These are phyloP conservation scores for Metschnikowia dekortorum DNA, from an alignment of 805 yeast species.

Conservation along the genomic window DNA sequence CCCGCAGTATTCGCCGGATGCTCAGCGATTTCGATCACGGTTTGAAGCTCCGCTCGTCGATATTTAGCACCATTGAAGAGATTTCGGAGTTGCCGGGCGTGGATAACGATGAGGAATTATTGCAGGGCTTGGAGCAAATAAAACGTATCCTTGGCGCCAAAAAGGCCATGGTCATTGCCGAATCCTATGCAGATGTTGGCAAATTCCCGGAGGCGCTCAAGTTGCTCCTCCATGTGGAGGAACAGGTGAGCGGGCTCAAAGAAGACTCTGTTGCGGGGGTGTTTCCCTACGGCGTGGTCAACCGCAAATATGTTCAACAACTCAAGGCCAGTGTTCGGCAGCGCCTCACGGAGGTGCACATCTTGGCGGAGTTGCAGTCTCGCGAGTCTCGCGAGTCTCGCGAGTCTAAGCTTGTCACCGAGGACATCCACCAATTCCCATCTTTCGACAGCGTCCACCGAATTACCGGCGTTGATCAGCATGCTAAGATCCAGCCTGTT, in stretches of 20 bases:
- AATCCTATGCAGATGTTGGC: constrained; percentile 38
- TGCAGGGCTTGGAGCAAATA: constrained; percentile 49
- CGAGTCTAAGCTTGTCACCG: constrained; percentile 32
- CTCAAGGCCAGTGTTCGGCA: constrained; percentile 19
- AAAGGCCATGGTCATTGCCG: constrained; percentile 43
- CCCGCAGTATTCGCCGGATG: too few relatives aligned
- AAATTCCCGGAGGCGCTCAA: constrained; percentile 46
- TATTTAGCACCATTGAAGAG: constrained; percentile 51
- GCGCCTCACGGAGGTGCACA: constrained; percentile 30
- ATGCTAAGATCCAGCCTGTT: constrained; percentile 49
- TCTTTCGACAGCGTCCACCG: constrained; percentile 20
- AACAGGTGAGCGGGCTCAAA: constrained; percentile 14
- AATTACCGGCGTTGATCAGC: constrained; percentile 21
- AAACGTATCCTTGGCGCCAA: constrained; percentile 34
- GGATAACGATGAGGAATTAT: constrained; percentile 71
- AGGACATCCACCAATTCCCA: constrained; percentile 40
- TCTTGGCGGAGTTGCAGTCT: constrained; percentile 43
- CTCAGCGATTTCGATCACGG: too few relatives aligned
- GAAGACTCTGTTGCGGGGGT: constrained; percentile 28
- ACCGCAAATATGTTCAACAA: constrained; percentile 25
- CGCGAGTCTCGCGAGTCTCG: constrained; percentile 22
- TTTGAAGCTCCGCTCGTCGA: constrained; percentile 17
- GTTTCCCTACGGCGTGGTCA: constrained; percentile 42
- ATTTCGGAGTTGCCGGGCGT: constrained; percentile 88
- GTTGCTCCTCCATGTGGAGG: constrained; percentile 26